Evolutionary conservation across 2,329 filamentous ascomycete genomes (phyloP), one percentile per base, ranked within the genome.

Genomic region (Ascochyta pisi): DNA sequence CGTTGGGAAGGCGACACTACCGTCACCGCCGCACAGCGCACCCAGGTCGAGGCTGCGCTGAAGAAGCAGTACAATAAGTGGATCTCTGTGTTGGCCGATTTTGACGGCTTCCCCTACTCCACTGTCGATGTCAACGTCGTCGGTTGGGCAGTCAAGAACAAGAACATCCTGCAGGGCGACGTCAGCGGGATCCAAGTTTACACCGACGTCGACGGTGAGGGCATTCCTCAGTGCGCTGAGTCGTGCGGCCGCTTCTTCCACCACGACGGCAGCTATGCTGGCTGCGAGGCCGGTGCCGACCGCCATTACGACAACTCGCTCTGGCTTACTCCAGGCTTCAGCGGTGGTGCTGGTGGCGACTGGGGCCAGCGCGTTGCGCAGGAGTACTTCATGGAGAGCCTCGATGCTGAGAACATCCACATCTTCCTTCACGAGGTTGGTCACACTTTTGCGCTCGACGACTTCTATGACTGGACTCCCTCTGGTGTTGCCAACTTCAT

Each of bases 291-390:
- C 13, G 77, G 77, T 22, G 73, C 73, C 1, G 71, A 60, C 27
- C 64, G 71, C 13, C 79, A 80, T 65, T 82, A 81, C 58, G 67
- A 81, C 59, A 69, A 78, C 62, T 78, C 75, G 5, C 74, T 82
- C 41, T 82, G 80, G 80, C 71, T 82, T n/a, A 81, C 79, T 0
- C 77, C 78, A 23, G 79, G 78, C 6, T 72, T 82, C 57, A 19
- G 57, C 3, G 79, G 80, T 26, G 79, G 79, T 53, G 73, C 77
- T 1, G 79, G 79, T 42, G 79, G 79, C 41, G 78, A 81, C 52
- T 82, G 79, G 79, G 79, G 79, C n/a, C 77, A 81, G 62, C 67
- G 77, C 4, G 69, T 81, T 22, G 79, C 75, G 1, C 71, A 69
- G 7, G 78, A 81, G 56, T 80, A 80, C 63, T 79, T 81, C 58